These are phyloP conservation scores for Pulveroboletus sp. DNA, from an alignment of 768 basidiomycete species.

Conservation along the genomic window DNA sequence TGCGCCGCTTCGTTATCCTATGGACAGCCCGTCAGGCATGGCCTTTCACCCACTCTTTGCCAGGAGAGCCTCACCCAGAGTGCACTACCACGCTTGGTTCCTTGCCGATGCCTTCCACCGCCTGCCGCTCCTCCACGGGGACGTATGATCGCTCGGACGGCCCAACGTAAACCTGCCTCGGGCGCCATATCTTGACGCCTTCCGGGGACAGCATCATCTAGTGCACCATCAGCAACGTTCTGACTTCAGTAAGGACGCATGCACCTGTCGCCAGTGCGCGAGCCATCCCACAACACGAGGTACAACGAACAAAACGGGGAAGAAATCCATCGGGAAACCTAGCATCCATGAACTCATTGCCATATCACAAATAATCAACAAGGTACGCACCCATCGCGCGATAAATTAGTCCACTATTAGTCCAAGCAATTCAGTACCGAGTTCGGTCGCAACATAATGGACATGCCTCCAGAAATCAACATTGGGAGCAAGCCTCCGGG, in stretches of 20 bases:
- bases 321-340: conserved; percentile 93
- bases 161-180: conserved; percentile 82
- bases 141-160: conserved; percentile 70
- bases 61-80: conserved; percentile 58
- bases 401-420: conserved; percentile 74
- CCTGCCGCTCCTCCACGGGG: conserved; percentile 51
- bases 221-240: conserved; percentile 3
- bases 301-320: conserved; percentile 90
- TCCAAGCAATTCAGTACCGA: not conserved
- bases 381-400: conserved; percentile 74
- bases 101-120: conserved; percentile 50
- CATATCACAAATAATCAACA: not conserved
- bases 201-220: conserved; percentile 89
- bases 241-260: conserved; percentile 4
- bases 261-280: conserved; percentile 85
- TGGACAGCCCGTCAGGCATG: conserved; percentile 2
- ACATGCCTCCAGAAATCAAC: conserved; percentile 77
- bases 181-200: conserved; percentile 93
- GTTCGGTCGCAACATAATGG: not conserved
- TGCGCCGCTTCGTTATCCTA: conserved; percentile 31
- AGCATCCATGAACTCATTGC: conserved; percentile 1
- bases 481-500: conserved; percentile 78
- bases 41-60: not conserved
- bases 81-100: conserved; percentile 63
- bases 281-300: conserved; percentile 92